Evolutionary conservation across 2,329 filamentous ascomycete genomes (phyloP), one percentile per base, ranked within the genome.

Genomic region (Xylaria sp.): DNA sequence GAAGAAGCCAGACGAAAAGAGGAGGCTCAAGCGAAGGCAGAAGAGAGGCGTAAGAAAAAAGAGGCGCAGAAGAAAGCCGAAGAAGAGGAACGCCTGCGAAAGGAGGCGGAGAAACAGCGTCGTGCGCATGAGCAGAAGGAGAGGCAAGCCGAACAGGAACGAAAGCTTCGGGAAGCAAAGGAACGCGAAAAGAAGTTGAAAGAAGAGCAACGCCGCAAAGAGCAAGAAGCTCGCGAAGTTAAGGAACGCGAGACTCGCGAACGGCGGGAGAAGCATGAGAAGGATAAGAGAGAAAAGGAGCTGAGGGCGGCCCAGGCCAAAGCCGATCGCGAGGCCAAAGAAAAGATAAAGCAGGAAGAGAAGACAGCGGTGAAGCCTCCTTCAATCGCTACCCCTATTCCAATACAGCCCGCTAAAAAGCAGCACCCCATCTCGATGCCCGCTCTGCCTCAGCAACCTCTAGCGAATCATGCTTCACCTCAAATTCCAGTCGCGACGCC

Each of bases 21-120:
- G 77, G 94, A 98, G 81, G 91, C 93, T 77, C 90, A 90, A 74
- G 86, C 87, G 73, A 96, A 91, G 82, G 91, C 91, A 52, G 96
- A 99, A 78, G 95, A 98, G 82, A 95, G 94, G 80, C 90, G 93
- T 56, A 94, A 90, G 83, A 97, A 97, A 83, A 93, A 91, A 76
- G 96, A 99, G 78, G 92, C 93, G 3, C 93, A 97, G 80, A 94
- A 91, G 80, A 97, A 93, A 80, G 92, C 92, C 33, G 93, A 94
- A 72, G 96, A 98, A 77, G 95, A 98, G 76, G 94, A 97, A 75
- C 91, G 91, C 61, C 84, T 91, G 67, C 89, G 90, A 65, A 97
- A 94, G 79, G 95, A 98, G 78, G 91, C 91, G 3, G 95, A 98
- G 76, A 92, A 92, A 77, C 88, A 91, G 78, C 91, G 90, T 71